These are phyloP conservation scores for Penicillium crystallinum DNA, from an alignment of 495 filamentous ascomycete genomes.

Conservation along the genomic window DNA sequence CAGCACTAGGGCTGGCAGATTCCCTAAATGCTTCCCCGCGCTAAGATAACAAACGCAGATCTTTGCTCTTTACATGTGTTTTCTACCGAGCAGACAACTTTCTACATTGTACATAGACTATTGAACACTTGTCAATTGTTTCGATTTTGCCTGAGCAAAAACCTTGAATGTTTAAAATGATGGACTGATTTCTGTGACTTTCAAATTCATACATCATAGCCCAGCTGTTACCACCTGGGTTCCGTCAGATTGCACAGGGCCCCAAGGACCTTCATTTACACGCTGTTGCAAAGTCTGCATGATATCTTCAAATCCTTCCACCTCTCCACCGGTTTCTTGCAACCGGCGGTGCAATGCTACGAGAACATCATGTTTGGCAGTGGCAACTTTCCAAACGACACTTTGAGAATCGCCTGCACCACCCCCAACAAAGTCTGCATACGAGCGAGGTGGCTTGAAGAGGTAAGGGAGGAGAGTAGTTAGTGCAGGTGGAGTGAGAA, in stretches of 20 bases:
- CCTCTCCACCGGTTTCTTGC: constrained; percentile 24
- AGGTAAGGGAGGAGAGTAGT: constrained; percentile 53
- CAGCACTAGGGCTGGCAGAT: constrained; percentile 3
- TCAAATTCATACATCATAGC: constrained; percentile 19
- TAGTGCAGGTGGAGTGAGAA: constrained; percentile 48
- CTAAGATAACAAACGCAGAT: constrained; percentile 10
- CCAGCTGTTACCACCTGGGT: constrained; percentile 35
- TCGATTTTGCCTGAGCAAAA: too few species aligned
- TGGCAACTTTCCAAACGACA: constrained; percentile 55
- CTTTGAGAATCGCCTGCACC: constrained; percentile 53
- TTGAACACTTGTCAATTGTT: too few species aligned
- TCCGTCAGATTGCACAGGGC: constrained; percentile 28
- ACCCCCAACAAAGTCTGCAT: constrained; percentile 54
- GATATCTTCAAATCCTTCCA: constrained; percentile 41
- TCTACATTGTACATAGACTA: background rate
- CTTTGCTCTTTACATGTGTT: background rate
- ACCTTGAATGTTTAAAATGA: background rate
- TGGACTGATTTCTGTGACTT: background rate
- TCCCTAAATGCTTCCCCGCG: background rate
- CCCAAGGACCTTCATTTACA: constrained; percentile 41
- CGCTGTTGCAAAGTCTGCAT: constrained; percentile 38
- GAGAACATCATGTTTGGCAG: constrained; percentile 54
- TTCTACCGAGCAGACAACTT: too few species aligned
- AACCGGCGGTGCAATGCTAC: constrained; percentile 38
- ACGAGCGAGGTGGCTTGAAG: constrained; percentile 53